Base-by-base conservation (phyloP, 495 filamentous ascomycete genomes). In the Xylaria intraflava region DNA sequence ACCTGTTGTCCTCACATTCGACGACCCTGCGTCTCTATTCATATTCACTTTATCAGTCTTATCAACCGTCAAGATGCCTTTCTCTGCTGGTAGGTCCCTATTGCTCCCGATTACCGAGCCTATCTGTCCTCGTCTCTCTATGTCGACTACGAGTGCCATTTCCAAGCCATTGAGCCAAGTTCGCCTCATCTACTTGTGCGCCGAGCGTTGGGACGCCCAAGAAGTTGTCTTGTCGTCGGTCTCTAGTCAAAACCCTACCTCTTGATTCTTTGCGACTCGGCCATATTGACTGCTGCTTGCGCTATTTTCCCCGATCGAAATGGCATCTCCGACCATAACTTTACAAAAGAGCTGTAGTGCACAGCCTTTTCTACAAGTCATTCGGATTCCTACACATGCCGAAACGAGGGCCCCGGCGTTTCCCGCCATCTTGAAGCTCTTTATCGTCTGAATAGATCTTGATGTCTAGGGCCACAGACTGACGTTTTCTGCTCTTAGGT, bases 401-500 rank as follows among this genome's bases (percentile, higher is more conserved):
- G 35, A 16, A 1, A 38, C 35, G 35, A 16, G 9, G 4, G 16
- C 17, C 16, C 17, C 35, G n/a, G 1, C 5, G 5, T 17, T 17
- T 11, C 11, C n/a, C n/a, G n/a, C n/a, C 35, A 16, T 38, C 16
- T 5, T 5, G 35, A 17, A 3, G 1, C 16, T 38, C 17, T 11
- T 38, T 2, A 35, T 14, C 31, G 2, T 6, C 6, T 12, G 6
- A 8, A 38, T 5, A 38, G 2, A n/a, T 38, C 35, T 7, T 2
- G 14, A 7, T 33, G 31, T 33, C 8, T 23, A 39, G 31, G n/a
- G 17, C 26, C 44, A 20, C 22, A 41, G 40, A 59, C 77, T 80
- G 58, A 78, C 70, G 8, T 39, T 7, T 40, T 16, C 14, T 11
- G 33, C 40, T 33, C 64, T 52, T 69, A 98, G 93, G 93, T 78